Base-by-base conservation (phyloP, 352 stramenopile genomes). In the Globisporangium cederbergense region DNA sequence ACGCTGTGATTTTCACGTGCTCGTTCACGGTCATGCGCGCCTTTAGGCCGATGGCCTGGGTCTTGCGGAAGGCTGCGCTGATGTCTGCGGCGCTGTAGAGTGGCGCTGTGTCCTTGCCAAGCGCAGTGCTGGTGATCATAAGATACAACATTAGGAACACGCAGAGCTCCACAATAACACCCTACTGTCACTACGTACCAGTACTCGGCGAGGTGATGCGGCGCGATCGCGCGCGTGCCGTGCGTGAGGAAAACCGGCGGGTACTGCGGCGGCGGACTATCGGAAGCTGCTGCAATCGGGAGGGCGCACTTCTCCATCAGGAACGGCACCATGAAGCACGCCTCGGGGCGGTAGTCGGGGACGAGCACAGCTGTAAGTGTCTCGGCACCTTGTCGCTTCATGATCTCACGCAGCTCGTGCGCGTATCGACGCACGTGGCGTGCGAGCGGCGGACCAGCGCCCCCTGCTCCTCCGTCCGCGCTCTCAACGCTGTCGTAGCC, bases 1-100 rank as follows among this genome's bases (percentile, higher is more conserved):
- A 91, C n/a, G 88, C 79, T 1, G 88, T 91, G 43, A 96, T 70
- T 58, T 88, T 92, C 4, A 96, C 34, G 20, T 86, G 66, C 14
- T 91, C 82, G 34, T 75, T 91, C 28, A 92, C 72, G 11, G 78
- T 60, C 18, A 86, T 74, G 38, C 68, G 73, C 2, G 83, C 77
- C 62, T 90, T 89, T 32, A 91, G 66, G 0, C 62, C 72, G 20
- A 89, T 67, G 0, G 71, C 71, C 28, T 77, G 83, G 22, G 68
- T 70, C 55, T 85, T 88, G 36, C 62, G 70, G 70, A 93, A 91
- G 2, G 77, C 61, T 25, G 69, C 50, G 16, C 55, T 57, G 42
- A 94, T 91, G 45, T 93, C 83, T n/a, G 84, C 74, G 8, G 71
- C 30, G 20, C 86, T 73, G 51, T 88, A 96, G 2, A 72, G 68